phyloP scores from a whole-genome alignment of 768 basidiomycete genomes.

The Suillus tomentosus region DNA sequence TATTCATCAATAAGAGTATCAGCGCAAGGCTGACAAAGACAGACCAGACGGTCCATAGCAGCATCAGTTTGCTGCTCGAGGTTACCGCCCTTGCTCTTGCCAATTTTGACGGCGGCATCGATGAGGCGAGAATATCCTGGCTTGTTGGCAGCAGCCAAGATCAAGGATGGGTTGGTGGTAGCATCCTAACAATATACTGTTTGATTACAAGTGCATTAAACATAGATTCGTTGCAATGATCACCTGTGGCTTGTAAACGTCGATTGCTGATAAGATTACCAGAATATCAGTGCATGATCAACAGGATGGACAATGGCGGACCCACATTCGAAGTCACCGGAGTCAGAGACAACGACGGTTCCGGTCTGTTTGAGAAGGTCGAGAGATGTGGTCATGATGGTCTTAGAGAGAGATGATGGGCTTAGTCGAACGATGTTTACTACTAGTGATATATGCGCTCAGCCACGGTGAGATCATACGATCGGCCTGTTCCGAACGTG shows the following conservation, averaged over 20 bases:
- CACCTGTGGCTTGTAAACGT: slow-evolving; percentile 93
- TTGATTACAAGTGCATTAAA: slow-evolving; percentile 9
- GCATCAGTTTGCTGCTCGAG: slow-evolving; percentile 73
- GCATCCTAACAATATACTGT: slow-evolving; percentile 65
- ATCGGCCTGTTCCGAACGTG: slow-evolving; percentile 5
- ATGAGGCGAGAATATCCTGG: slow-evolving; percentile 82
- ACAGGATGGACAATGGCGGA: slow-evolving; percentile 10
- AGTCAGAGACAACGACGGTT: slow-evolving; percentile 96
- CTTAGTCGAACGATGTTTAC: slow-evolving; percentile 7
- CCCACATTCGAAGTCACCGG: slow-evolving; percentile 90
- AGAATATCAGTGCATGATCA: slow-evolving; percentile 29
- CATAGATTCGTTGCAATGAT: slow-evolving; percentile 21
- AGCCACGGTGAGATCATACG: slow-evolving; percentile 14
- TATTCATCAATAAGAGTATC: background rate
- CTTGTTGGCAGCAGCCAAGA: slow-evolving; percentile 92
- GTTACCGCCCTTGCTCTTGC: slow-evolving; percentile 79
- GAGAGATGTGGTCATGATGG: slow-evolving; percentile 77
- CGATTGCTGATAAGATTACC: slow-evolving; percentile 68
- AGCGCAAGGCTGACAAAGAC: slow-evolving; percentile 26
- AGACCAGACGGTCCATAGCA: slow-evolving; percentile 87
- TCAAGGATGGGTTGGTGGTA: slow-evolving; percentile 96
- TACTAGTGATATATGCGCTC: slow-evolving; percentile 19
- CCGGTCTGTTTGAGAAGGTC: slow-evolving; percentile 88
- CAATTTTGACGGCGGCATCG: slow-evolving; percentile 70
- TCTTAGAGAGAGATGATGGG: slow-evolving; percentile 19